A percentile compares a stretch with the other conserved stretches of the same genome.
phyloP scores from a whole-genome alignment of 176 grass and related monocot species.

The Oryza nivara region DNA sequence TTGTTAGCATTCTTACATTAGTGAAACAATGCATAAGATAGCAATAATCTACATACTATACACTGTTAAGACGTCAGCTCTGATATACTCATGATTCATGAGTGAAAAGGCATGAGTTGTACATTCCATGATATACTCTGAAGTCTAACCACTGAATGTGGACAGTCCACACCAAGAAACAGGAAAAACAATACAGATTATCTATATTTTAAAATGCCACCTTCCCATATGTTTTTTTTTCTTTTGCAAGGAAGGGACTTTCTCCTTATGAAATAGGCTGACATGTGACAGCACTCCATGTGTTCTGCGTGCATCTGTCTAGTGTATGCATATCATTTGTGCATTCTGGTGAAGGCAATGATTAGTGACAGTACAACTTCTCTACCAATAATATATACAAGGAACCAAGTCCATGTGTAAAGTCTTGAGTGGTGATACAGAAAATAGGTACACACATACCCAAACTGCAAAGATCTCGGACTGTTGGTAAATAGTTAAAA shows the following conservation, averaged over 20 bases:
- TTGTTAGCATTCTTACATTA: slow-evolving; percentile 29
- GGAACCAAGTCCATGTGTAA: neutral
- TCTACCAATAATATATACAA: neutral
- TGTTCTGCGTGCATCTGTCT: neutral
- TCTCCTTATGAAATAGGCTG: neutral
- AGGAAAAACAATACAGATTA: neutral
- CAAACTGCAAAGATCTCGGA: neutral
- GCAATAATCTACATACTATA: slow-evolving; percentile 13
- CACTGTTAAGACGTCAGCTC: neutral
- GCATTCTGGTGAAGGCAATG: neutral
- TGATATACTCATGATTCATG: slow-evolving; percentile 10
- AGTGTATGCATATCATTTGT: neutral
- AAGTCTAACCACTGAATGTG: neutral
- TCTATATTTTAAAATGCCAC: neutral
- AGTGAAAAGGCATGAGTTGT: neutral
- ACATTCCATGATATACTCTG: neutral
- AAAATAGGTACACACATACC: neutral
- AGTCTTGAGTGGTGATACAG: neutral
- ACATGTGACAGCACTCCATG: neutral
- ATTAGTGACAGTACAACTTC: neutral
- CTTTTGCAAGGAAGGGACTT: too few species aligned
- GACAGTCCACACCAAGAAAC: neutral
- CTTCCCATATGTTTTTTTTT: neutral
- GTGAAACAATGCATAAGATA: neutral
- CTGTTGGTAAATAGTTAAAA: neutral